These are phyloP conservation scores for Mycena rebaudengoi DNA, from an alignment of 768 basidiomycete species.

Conservation along the genomic window DNA sequence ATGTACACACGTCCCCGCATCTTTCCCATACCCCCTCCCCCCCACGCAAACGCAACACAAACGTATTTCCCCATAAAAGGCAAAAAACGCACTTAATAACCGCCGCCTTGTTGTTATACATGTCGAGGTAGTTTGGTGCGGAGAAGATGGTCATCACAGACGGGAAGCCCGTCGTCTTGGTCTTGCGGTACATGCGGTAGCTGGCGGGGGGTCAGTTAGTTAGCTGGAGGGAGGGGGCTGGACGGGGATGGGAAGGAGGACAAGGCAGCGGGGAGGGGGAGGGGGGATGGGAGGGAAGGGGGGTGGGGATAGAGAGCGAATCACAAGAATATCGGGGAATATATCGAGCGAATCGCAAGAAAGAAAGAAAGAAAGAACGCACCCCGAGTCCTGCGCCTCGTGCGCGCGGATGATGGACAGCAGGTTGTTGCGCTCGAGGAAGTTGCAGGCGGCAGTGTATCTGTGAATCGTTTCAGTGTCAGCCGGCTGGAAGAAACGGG, in stretches of 20 bases:
- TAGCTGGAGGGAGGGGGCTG: not conserved
- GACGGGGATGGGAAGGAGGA: not conserved
- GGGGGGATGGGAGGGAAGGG: too few species aligned
- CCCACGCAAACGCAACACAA: too few species aligned
- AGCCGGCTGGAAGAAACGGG: not conserved
- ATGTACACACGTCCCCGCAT: too few species aligned
- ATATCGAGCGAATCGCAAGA: not conserved
- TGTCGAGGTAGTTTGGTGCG: constrained; percentile 96
- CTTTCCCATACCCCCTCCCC: too few species aligned
- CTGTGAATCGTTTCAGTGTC: constrained; percentile 48
- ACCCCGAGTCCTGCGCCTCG: constrained; percentile 99
- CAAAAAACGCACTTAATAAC: constrained; percentile 81
- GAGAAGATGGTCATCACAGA: constrained; percentile 99
- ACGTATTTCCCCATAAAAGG: too few species aligned
- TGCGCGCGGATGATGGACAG: constrained; percentile 97
- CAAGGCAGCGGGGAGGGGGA: too few species aligned
- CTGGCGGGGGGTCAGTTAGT: constrained; percentile 44
- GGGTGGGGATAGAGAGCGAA: too few species aligned
- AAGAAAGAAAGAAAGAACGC: constrained; percentile 31
- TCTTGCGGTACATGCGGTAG: constrained; percentile 99
- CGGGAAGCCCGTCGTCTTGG: constrained; percentile 96
- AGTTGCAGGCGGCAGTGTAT: constrained; percentile 95
- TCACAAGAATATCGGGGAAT: too few species aligned
- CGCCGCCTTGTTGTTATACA: constrained; percentile 99
- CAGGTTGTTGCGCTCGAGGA: constrained; percentile 96